Base-by-base conservation (phyloP, 1,284 basidiomycete species). In the Meira nashicola region DNA sequence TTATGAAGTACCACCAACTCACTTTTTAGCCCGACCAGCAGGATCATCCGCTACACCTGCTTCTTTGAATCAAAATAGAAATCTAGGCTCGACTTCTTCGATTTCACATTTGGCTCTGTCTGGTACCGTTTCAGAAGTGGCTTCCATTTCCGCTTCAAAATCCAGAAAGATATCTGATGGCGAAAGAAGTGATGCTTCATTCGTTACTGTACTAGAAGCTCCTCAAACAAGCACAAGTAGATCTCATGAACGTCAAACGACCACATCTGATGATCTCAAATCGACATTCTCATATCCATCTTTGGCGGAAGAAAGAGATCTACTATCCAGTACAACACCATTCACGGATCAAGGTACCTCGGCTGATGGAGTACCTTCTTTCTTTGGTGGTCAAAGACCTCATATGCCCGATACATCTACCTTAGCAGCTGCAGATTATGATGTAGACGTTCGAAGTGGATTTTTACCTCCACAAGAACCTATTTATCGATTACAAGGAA, bases 391-490 rank as follows among this genome's bases (percentile, higher is more conserved):
- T 19, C 54, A 46, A 33, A 57, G 57, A 60, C 46, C 46, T n/a
- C 65, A 37, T 60, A 68, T 80, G 15, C 81, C 82, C 39, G 90
- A 92, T 78, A 90, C 88, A 3, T 86, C 89, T 11, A 92, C 90
- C 3, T 85, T 92, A 57, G 89, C 90, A 12, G 88, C 90, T 3
- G 90, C 92, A 76, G 92, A 96, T 82, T 96, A 92, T 81, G 92
- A 95, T 77, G 88, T 96, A 66, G 90, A 94, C 75, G 89, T 89
- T 1, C 83, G 87, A 21, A 91, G 91, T 0, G 93, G 93, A 0
- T 96, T 97, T 77, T 86, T 96, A 83, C 92, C 93, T 0, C 88
- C 89, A 0, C 84, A 88, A 37, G 83, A 85, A 0, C 91, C 92
- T 0, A 72, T 91, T 0, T 69, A 78, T 40, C 83, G 86, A 10